Base-by-base conservation (phyloP, 176 grass and related monocot species). In the Raddia guianensis region DNA sequence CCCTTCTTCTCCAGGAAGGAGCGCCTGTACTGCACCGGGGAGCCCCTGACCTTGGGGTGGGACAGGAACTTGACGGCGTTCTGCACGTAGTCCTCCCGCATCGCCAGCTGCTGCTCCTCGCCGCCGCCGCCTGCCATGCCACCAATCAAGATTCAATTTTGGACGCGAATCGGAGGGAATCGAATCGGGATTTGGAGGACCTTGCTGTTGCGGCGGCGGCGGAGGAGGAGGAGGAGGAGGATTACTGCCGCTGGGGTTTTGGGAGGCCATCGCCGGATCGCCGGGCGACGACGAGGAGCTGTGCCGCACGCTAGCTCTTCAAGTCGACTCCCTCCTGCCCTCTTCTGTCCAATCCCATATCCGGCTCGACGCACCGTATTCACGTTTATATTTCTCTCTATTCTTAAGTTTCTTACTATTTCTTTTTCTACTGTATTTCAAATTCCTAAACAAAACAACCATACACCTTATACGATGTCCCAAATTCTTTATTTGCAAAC, bases 41-140 rank as follows among this genome's bases (percentile, higher is more conserved):
- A 98, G 46, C 83, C 90, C 71, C 76, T 89, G 77, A 95, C 96
- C 86, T 81, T 95, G 49, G 96, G 96, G 77, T 98, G 92, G 53
- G 90, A 92, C 40, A 98, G 88, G 81, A 98, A 98, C 75, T 89
- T 98, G 80, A 98, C 88, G 57, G 96, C 92, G 86, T 98, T 98
- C 87, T 77, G 43, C 70, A 98, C 89, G 75, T 95, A 91, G 37
- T 98, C 96, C 86, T 95, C 92, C 78, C 96, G 89, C 54, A 93
- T 72, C 61, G 84, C 60, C 82, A 73, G 47, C 70, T 93, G 71
- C 20, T 69, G 40, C 61, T 2, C 86, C 8, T 49, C 73, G 21
- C 16, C 32, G 9, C 19, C 58, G 13, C 18, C 54, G 49, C 16
- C 74, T 76, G 73, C n/a, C 2, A 12, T 4, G 14, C 21, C 18